Conservation (phyloP, 768 basidiomycete genomes). For the Podaxis carcinomalis region DNA sequence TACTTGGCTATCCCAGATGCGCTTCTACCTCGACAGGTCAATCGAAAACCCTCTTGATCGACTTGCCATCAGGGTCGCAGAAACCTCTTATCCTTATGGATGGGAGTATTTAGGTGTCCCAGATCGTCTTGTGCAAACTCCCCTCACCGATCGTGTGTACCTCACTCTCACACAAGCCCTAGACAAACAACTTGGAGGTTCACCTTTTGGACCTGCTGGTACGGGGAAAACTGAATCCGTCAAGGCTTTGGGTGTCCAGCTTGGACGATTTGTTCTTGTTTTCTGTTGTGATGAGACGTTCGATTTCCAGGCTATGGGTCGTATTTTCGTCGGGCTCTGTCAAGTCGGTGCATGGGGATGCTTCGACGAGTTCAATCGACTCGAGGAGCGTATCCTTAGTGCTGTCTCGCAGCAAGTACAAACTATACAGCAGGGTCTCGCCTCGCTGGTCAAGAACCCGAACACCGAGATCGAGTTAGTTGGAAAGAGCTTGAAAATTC, state of each 20-base stretch:
- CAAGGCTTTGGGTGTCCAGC: constrained; percentile 95
- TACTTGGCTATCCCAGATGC: constrained; percentile 97
- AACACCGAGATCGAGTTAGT: constrained; percentile 92
- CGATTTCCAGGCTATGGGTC: constrained; percentile 99
- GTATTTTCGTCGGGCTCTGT: constrained; percentile 97
- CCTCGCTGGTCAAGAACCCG: constrained; percentile 76
- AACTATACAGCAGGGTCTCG: constrained; percentile 94
- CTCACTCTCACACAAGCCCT: constrained; percentile 95
- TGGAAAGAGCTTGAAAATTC: constrained; percentile 90
- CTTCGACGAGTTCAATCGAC: constrained; percentile 96
- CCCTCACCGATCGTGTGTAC: constrained; percentile 95
- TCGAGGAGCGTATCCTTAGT: constrained; percentile 96
- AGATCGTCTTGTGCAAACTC: constrained; percentile 96
- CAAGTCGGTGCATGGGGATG: constrained; percentile 99
- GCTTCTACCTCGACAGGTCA: constrained; percentile 82
- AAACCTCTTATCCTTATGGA: constrained; percentile 92
- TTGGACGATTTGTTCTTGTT: constrained; percentile 99
- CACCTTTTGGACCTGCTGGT: constrained; percentile 97
- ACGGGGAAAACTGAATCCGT: constrained; percentile 99
- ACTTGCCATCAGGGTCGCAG: constrained; percentile 78
- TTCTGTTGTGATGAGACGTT: constrained; percentile 99
- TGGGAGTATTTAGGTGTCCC: constrained; percentile 99
- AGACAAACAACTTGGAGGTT: constrained; percentile 91
- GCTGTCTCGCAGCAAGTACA: constrained; percentile 99
- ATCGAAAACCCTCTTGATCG: constrained; percentile 77